Evolutionary conservation across 768 basidiomycete genomes (phyloP).

Genomic region (Termitomyces sp.): DNA sequence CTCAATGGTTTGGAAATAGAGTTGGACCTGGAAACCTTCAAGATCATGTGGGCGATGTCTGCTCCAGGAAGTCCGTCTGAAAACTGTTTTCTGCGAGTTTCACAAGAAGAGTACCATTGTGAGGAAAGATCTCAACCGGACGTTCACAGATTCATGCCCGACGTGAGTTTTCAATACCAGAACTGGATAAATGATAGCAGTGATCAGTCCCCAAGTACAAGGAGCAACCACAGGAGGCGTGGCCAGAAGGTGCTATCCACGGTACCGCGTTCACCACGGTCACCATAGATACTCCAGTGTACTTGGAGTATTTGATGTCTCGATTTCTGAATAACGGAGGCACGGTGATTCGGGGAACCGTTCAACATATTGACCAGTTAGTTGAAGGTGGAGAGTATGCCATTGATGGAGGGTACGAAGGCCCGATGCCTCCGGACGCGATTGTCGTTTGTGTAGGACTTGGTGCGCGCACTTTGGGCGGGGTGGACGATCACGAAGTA

Average conservation of each 20-base stretch:
- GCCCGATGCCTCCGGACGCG: conserved; percentile 34
- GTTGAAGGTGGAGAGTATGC: conserved; percentile 43
- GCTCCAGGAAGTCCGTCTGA: conserved; percentile 48
- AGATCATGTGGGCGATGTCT: conserved; percentile 67
- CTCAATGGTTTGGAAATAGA: conserved; percentile 28
- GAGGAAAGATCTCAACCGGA: conserved; percentile 31
- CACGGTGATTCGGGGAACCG: conserved; percentile 38
- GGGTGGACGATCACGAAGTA: conserved; percentile 67
- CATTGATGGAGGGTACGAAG: conserved; percentile 16
- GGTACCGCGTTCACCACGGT: conserved; percentile 57
- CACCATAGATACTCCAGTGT: conserved; percentile 57
- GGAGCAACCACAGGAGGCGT: conserved; percentile 27
- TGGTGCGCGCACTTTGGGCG: conserved; percentile 64
- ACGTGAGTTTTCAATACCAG: conserved; percentile 27
- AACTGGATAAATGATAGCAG: neutral
- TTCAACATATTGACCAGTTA: conserved; percentile 64
- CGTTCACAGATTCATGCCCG: conserved; percentile 45
- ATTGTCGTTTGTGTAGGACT: conserved; percentile 67
- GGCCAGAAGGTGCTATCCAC: conserved; percentile 27
- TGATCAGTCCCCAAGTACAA: conserved; percentile 16
- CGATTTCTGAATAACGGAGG: conserved; percentile 59
- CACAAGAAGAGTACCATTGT: conserved; percentile 55
- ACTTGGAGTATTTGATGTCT: conserved; percentile 57
- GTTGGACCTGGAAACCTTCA: conserved; percentile 66
- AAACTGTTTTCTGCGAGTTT: conserved; percentile 58